Conservation (phyloP, 2,329 filamentous ascomycete species). For the Geosmithia flava region DNA sequence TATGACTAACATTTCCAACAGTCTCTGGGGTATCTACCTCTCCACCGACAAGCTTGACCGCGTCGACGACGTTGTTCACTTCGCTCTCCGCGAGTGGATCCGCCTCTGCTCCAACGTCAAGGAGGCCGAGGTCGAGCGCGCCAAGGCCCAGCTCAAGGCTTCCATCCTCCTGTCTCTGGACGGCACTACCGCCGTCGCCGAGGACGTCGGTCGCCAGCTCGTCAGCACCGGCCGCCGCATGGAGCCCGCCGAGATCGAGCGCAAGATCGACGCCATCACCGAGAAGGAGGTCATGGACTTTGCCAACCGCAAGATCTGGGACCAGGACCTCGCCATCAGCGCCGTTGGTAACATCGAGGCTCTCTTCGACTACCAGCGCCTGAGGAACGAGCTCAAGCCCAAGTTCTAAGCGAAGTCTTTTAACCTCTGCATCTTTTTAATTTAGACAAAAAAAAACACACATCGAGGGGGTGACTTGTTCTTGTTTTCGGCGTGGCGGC, state of each 20-base stretch:
- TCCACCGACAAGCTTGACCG: slow-evolving; percentile 79
- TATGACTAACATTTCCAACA: slow-evolving; percentile 24
- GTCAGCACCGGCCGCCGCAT: slow-evolving; percentile 91
- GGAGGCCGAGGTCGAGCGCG: slow-evolving; percentile 88
- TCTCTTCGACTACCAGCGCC: slow-evolving; percentile 63
- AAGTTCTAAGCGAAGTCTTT: slow-evolving; percentile 39
- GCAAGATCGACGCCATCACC: slow-evolving; percentile 75
- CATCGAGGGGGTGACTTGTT: slow-evolving; percentile 4
- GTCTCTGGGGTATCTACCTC: slow-evolving; percentile 99
- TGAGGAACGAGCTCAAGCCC: slow-evolving; percentile 78
- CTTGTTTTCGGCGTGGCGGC: not conserved
- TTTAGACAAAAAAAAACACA: not conserved
- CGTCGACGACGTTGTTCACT: slow-evolving; percentile 94
- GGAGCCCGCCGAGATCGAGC: slow-evolving; percentile 88
- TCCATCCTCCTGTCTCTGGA: slow-evolving; percentile 95
- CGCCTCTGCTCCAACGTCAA: slow-evolving; percentile 81
- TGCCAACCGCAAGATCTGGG: slow-evolving; percentile 90
- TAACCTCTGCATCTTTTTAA: not conserved
- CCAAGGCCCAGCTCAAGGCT: slow-evolving; percentile 98
- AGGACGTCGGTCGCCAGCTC: slow-evolving; percentile 98
- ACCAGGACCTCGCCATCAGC: slow-evolving; percentile 88
- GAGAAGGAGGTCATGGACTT: slow-evolving; percentile 98
- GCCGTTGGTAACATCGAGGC: slow-evolving; percentile 91
- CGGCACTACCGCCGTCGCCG: slow-evolving; percentile 90
- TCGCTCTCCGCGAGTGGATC: slow-evolving; percentile 96